Evolutionary conservation across 352 stramenopile genomes (phyloP).

Genomic region (Thalassiosira exigua): DNA sequence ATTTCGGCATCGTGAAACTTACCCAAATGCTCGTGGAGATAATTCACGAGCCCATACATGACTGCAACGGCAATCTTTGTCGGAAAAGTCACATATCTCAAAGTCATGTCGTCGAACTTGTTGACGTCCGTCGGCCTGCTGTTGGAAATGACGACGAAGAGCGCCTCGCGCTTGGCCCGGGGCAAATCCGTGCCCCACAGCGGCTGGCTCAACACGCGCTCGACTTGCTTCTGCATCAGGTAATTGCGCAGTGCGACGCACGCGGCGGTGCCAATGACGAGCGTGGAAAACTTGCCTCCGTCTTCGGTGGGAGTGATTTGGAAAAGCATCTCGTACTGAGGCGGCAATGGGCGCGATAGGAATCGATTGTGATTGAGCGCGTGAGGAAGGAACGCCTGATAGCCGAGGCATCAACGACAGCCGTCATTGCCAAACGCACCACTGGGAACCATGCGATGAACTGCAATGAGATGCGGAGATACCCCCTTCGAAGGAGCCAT

Average conservation of each 20-base stretch:
- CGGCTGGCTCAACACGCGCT: constrained; percentile 37
- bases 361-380: too few species aligned
- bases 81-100: constrained; percentile 41
- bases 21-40: constrained; percentile 41
- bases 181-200: constrained; percentile 48
- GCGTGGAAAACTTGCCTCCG: constrained; percentile 22
- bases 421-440: constrained; percentile 13
- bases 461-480: constrained; percentile 41
- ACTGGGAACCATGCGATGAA: constrained; percentile 50
- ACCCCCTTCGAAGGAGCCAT: constrained; percentile 14
- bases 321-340: constrained; percentile 40
- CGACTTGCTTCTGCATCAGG: constrained; percentile 53
- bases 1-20: background rate
- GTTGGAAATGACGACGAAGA: constrained; percentile 49
- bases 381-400: too few species aligned
- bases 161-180: constrained; percentile 43
- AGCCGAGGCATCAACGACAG: background rate
- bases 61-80: constrained; percentile 36
- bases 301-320: constrained; percentile 36
- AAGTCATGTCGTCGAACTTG: constrained; percentile 50
- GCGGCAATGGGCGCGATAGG: too few species aligned
- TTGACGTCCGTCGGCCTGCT: constrained; percentile 46
- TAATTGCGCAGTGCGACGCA: constrained; percentile 27
- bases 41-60: constrained; percentile 28
- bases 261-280: constrained; percentile 19